phyloP scores from a whole-genome alignment of 2,329 filamentous ascomycete genomes.

The Aureobasidium sp. region DNA sequence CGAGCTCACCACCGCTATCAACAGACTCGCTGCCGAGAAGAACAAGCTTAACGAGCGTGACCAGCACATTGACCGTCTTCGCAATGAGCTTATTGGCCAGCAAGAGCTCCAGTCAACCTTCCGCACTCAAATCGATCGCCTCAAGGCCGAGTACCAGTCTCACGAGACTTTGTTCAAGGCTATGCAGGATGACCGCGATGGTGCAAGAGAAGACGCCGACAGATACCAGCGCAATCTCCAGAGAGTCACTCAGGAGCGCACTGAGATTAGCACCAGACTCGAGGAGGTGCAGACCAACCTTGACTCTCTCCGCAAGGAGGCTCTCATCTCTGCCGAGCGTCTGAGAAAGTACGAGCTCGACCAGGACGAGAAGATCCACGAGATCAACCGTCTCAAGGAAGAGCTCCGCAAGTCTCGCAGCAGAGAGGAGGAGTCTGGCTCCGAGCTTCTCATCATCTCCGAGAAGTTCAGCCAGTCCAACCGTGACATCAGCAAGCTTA shows the following conservation, averaged over 20 bases:
- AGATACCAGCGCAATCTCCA: slow-evolving; percentile 22
- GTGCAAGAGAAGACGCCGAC: slow-evolving; percentile 21
- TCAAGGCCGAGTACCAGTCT: slow-evolving; percentile 20
- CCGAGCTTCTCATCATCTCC: slow-evolving; percentile 19
- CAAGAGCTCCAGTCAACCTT: slow-evolving; percentile 17
- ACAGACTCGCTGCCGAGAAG: slow-evolving; percentile 20
- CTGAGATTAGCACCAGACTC: slow-evolving; percentile 21
- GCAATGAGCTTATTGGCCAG: slow-evolving; percentile 20
- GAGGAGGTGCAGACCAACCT: slow-evolving; percentile 20
- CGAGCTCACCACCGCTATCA: slow-evolving; percentile 21
- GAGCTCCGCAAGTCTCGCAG: slow-evolving; percentile 21
- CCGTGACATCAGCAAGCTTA: slow-evolving; percentile 21
- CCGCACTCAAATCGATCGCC: slow-evolving; percentile 21
- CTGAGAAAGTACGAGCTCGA: slow-evolving; percentile 22
- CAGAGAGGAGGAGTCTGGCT: slow-evolving; percentile 19
- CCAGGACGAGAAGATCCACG: slow-evolving; percentile 19
- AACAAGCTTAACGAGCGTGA: slow-evolving; percentile 23
- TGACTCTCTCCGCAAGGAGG: slow-evolving; percentile 22
- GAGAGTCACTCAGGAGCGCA: slow-evolving; percentile 22
- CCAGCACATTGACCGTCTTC: slow-evolving; percentile 20
- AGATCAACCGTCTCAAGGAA: slow-evolving; percentile 23
- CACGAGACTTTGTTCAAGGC: slow-evolving; percentile 17
- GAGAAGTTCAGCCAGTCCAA: slow-evolving; percentile 21
- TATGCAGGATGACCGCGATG: slow-evolving; percentile 21
- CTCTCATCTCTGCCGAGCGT: slow-evolving; percentile 19